Percentiles rank a stretch among this genome's conserved stretches.
phyloP scores from a whole-genome alignment of 805 yeast genomes.

The Kurtzmaniella cleridarum region DNA sequence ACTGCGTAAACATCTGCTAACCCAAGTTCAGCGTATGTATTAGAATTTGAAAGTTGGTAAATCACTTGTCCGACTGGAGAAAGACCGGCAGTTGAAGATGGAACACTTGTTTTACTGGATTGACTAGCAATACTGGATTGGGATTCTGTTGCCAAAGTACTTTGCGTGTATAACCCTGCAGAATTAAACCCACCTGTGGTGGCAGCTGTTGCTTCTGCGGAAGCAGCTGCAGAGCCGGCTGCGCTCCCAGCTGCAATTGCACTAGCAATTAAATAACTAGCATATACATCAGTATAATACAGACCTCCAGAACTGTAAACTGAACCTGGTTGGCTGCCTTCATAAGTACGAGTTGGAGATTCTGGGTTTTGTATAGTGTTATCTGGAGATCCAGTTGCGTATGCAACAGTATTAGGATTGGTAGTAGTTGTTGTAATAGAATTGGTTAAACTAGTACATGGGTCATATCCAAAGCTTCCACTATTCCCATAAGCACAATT shows the following conservation, averaged over 20 bases:
- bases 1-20: slow-evolving; percentile 36
- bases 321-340: no score
- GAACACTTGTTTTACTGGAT: slow-evolving; percentile 8
- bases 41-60: not conserved
- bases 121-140: slow-evolving; percentile 3
- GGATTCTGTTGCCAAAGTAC: not conserved
- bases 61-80: not conserved
- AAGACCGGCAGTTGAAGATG: slow-evolving; percentile 5
- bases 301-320: no score
- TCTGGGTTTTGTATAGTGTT: not conserved
- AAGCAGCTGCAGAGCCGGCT: not conserved
- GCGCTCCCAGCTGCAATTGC: not conserved
- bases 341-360: not conserved
- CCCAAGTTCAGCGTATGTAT: slow-evolving; percentile 27
- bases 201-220: slow-evolving; percentile 2
- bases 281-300: no score
- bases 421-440: not conserved
- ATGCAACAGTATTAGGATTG: not conserved
- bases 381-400: not conserved
- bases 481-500: not conserved
- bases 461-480: slow-evolving; percentile 1
- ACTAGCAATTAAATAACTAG: no score
- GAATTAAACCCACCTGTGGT: not conserved
- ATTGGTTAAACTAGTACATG: not conserved
- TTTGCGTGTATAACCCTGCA: slow-evolving; percentile 3